These are phyloP conservation scores for Tetracladium setigerum DNA, from an alignment of 495 filamentous ascomycete genomes.

Conservation along the genomic window DNA sequence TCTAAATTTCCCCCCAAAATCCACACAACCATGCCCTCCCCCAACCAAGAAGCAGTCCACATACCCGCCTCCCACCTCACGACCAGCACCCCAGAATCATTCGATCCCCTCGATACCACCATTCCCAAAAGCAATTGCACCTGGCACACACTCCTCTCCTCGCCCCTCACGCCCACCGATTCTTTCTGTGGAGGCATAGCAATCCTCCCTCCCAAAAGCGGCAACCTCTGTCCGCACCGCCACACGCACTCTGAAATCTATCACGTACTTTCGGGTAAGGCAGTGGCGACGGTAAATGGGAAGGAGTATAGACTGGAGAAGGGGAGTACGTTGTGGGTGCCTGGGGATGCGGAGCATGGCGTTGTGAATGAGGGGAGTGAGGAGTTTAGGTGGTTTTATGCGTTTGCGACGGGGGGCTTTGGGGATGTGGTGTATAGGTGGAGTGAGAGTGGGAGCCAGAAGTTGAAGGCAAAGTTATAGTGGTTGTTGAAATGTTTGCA, in stretches of 20 bases:
- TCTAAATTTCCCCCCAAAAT: no score
- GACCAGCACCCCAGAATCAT: background rate
- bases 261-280: slow-evolving; percentile 27
- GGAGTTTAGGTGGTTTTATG: slow-evolving; percentile 30
- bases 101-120: background rate
- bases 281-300: slow-evolving; percentile 26
- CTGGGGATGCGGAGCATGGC: slow-evolving; percentile 29
- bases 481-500: no score
- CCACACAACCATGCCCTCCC: no score
- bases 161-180: slow-evolving; percentile 20
- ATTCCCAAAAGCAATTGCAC: slow-evolving; percentile 16
- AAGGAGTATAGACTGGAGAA: slow-evolving; percentile 9
- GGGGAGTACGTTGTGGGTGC: slow-evolving; percentile 29
- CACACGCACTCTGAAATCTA: slow-evolving; percentile 34
- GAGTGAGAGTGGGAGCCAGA: no score
- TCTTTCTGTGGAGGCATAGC: slow-evolving; percentile 29
- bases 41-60: no score
- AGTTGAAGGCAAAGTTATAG: no score
- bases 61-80: background rate
- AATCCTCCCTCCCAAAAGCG: slow-evolving; percentile 19
- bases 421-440: slow-evolving; percentile 23
- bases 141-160: slow-evolving; percentile 32
- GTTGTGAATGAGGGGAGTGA: slow-evolving; percentile 22
- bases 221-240: slow-evolving; percentile 26
- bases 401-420: slow-evolving; percentile 27